Evolutionary conservation across 371 early-diverging fungal genomes (phyloP), one percentile per base, ranked within the genome.

Genomic region (Mucor lusitanicus): DNA sequence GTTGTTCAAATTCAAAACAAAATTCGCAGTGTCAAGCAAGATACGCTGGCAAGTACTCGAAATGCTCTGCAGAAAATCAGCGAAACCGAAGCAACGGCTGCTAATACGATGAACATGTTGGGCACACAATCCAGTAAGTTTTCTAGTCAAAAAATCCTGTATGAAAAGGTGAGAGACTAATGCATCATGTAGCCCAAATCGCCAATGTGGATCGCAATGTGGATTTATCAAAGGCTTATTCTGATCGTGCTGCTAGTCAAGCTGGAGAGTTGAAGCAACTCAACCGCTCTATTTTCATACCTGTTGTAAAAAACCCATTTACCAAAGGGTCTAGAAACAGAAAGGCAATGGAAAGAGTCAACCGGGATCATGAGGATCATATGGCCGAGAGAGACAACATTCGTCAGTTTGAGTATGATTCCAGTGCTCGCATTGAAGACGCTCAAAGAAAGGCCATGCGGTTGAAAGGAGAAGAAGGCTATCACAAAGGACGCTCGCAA

Each of bases 221-320:
- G 48, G 94, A 94, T 64, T 71, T 85, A 61, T 87, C 93, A 64
- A 90, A 89, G 57, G 80, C 87, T 23, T 85, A 91, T 70, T 88
- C 91, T 5, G 89, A 92, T 64, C 81, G 88, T 50, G 88, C 92
- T 17, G 87, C 90, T 28, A 79, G 84, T 13, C 89, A 92, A 71
- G 87, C 94, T 12, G 77, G 84, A 60, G 89, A 92, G 64, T 87
- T 95, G 53, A 91, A 90, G 70, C 86, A 91, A 6, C 78, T 93
- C 28, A 93, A 93, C 80, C 82, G 89, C 37, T 92, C 90, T 59
- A 94, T 95, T 73, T 87, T 94, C 70, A 79, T 90, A 15, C 85
- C 92, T 8, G 81, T 83, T 65, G 67, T 92, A 69, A 76, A 85
- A 74, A 89, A 88, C 58, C 90, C 90, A 23, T 88, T 89, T 70